Percentiles rank a stretch among this genome's conserved stretches.
phyloP scores from a whole-genome alignment of 352 stramenopile genomes.

The Phytopythium ostracodes region DNA sequence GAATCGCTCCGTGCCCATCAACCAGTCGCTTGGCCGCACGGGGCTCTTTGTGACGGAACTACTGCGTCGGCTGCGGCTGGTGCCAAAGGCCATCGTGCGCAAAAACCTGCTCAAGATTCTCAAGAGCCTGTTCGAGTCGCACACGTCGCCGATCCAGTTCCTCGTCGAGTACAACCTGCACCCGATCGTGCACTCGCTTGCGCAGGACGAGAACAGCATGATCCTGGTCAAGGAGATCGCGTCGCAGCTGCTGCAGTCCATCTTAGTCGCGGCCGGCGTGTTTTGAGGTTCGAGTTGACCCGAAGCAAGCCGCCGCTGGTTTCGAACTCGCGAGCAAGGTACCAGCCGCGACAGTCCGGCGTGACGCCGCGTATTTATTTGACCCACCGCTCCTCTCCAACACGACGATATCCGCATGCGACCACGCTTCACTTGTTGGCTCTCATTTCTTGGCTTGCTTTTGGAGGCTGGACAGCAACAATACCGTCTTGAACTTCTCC shows the following conservation, averaged over 20 bases:
- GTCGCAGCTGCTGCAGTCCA: constrained; percentile 78
- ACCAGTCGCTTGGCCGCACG: constrained; percentile 82
- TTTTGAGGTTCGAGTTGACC: constrained; percentile 34
- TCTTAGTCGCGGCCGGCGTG: constrained; percentile 66
- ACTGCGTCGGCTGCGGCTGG: constrained; percentile 66
- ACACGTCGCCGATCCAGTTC: constrained; percentile 83
- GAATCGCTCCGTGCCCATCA: constrained; percentile 66
- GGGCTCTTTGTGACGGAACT: constrained; percentile 86
- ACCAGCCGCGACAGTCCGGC: not conserved
- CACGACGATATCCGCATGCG: not conserved
- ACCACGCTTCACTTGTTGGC: constrained; percentile 11
- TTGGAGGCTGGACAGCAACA: constrained; percentile 43
- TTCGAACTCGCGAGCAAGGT: not conserved
- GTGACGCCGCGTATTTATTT: constrained; percentile 31
- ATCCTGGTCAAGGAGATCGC: constrained; percentile 89
- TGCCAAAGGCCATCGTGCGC: constrained; percentile 86
- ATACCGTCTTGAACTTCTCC: constrained; percentile 67
- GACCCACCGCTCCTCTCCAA: not conserved
- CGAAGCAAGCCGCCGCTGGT: not conserved
- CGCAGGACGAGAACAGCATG: constrained; percentile 87
- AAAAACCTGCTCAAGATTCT: constrained; percentile 93
- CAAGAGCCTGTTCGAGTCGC: constrained; percentile 86
- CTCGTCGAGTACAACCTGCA: constrained; percentile 88
- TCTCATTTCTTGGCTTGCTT: constrained; percentile 31
- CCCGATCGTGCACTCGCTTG: constrained; percentile 66